Evolutionary conservation across 169 alveolate species (phyloP), one percentile per base, ranked within the genome.

Genomic region (Babesia ovata): DNA sequence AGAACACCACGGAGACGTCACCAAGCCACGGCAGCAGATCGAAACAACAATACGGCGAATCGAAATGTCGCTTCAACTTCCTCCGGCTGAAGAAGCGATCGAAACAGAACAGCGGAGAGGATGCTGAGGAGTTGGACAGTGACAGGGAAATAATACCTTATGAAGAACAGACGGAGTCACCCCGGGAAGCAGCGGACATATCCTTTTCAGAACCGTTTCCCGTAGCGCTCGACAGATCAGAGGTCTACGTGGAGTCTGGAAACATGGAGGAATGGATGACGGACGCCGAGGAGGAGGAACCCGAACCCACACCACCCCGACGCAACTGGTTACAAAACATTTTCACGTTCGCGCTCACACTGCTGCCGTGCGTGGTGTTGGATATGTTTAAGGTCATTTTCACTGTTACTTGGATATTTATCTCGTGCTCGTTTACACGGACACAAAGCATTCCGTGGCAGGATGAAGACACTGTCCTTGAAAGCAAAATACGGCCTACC

Each of bases 291-390:
- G 74, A 21, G 4, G 66, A 8, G 50, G 45, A 36, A 39, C 17
- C 17, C 13, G 53, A 36, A 48, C 13, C 24, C 33, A 42, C 3
- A 0, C 22, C 57, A 4, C 60, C 22, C 48, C 42, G 45, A 17
- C n/a, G 74, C 28, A 65, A n/a, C 44, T 29, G 36, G 36, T 14
- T 75, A 11, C 57, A 75, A 46, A 66, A 61, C 44, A 19, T 65
- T 33, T 29, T 63, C 24, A 65, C 73, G 19, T 39, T 75, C 42
- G 33, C 50, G 61, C 45, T 75, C 24, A 62, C 48, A 19, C 17
- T 75, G 54, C 75, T 56, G n/a, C 50, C 53, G 22, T 75, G 85
- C 53, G 39, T 75, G 14, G 29, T 75, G 57, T 19, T 75, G 71
- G 85, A 75, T 33, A 21, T 75, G 29, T 42, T 48, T 11, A 50